Base-by-base conservation (phyloP, 331 rosid genomes). In the Spiraea crenata region DNA sequence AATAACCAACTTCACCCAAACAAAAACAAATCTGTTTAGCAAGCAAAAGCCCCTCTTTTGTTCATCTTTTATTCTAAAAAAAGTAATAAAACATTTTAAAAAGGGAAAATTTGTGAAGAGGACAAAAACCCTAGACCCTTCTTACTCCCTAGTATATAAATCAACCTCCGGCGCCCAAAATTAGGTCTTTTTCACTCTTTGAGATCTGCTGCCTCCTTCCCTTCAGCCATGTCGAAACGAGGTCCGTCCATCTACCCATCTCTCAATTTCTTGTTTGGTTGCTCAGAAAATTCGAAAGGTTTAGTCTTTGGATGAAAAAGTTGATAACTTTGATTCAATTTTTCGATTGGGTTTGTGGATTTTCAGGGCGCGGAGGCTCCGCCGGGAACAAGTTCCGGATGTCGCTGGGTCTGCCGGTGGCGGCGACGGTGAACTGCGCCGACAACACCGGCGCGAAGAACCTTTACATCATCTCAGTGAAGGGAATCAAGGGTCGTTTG, bases 381-480 rank as follows among this genome's bases (percentile, higher is more conserved):
- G 95, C 96, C 34, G 92, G 96, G 0, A 90, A 90, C 82, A 90
- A 90, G 87, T 90, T 90, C 74, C 83, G 95, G 25, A 90, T 90
- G 95, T 88, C 96, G 7, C 86, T 90, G 75, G 96, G 96, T 84
- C 83, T 90, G 0, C 96, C 96, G 25, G 95, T 90, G 78, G 96
- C 95, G 54, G 96, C 96, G 69, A 90, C 93, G 17, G 89, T 90
- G 78, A 90, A 90, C 75, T 90, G 92, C 69, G 92, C 93, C 0
- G 96, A 90, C 80, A 90, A 88, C 82, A 90, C 96, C 1, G 93
- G 96, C 0, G 93, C 92, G 0, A 90, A 90, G 90, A 90, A 90
- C n/a, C 88, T 90, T 0, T 90, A 90, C 85, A 85, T 90, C 69
- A 90, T 90, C 7, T 90, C 96, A 0, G 96, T 90, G 41, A 90